These are phyloP conservation scores for Podaxis rugospora DNA, from an alignment of 768 basidiomycete species.

Conservation along the genomic window DNA sequence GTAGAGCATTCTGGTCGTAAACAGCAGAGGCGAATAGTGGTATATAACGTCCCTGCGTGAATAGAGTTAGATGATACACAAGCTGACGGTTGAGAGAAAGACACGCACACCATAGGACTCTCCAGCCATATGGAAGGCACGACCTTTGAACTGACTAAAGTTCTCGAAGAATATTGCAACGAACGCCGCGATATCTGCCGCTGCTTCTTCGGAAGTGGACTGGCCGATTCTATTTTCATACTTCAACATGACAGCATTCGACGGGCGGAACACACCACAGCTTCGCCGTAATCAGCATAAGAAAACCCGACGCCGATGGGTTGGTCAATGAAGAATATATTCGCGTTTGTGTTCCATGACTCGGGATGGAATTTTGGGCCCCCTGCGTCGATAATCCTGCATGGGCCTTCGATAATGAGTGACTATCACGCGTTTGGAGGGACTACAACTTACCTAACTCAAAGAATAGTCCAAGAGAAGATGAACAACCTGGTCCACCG, in stretches of 20 bases:
- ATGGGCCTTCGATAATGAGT: constrained; percentile 45
- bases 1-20: constrained; percentile 62
- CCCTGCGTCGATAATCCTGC: constrained; percentile 51
- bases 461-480: constrained; percentile 64
- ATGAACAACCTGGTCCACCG: constrained; percentile 40
- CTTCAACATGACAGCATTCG: neutral
- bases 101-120: constrained; percentile 68
- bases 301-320: constrained; percentile 61
- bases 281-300: constrained; percentile 62
- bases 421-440: neutral
- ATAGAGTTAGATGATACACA: neutral
- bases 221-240: constrained; percentile 15
- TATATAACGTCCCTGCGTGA: constrained; percentile 56
- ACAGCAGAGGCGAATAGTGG: constrained; percentile 75
- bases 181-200: constrained; percentile 71
- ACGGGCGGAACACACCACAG: constrained; percentile 36
- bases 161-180: constrained; percentile 77
- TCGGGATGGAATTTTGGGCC: constrained; percentile 54
- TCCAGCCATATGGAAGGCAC: constrained; percentile 69
- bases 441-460: constrained; percentile 31
- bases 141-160: constrained; percentile 65
- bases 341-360: constrained; percentile 70
- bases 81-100: neutral
- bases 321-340: constrained; percentile 60
- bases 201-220: constrained; percentile 78